Conservation (phyloP, 345 rosid genomes). For the Reutealis trisperma region DNA sequence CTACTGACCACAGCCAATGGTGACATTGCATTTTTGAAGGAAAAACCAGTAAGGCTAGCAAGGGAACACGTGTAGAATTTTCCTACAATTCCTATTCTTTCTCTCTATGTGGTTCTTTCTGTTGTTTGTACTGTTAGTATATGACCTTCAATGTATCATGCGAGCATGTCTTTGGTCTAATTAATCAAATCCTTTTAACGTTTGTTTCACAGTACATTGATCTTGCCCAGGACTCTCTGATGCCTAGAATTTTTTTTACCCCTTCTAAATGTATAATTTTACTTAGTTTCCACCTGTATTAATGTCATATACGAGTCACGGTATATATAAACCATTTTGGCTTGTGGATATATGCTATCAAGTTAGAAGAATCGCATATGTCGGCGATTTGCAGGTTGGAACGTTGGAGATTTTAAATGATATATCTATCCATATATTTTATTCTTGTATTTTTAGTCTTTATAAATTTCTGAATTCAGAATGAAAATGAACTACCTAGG, state of each 20-base stretch:
- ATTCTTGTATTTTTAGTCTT: not conserved
- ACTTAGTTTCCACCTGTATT: slow-evolving; percentile 12
- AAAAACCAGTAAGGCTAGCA: slow-evolving; percentile 68
- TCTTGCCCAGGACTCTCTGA: slow-evolving; percentile 6
- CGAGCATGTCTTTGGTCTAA: slow-evolving; percentile 4
- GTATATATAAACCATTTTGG: slow-evolving; percentile 12
- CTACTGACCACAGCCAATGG: slow-evolving; percentile 60
- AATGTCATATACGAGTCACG: slow-evolving; percentile 4
- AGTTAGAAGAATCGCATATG: slow-evolving; percentile 8
- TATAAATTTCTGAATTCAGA: not conserved
- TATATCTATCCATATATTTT: not conserved
- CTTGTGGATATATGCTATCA: slow-evolving; percentile 15
- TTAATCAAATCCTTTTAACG: slow-evolving; percentile 4
- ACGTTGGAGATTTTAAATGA: not conserved
- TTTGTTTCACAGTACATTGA: not conserved
- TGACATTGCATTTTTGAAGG: slow-evolving; percentile 63
- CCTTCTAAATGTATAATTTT: slow-evolving; percentile 11
- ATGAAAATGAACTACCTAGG: not conserved
- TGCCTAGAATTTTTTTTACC: slow-evolving; percentile 2
- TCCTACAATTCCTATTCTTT: slow-evolving; percentile 14
- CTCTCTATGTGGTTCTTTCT: slow-evolving; percentile 6
- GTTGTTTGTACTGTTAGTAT: slow-evolving; percentile 5
- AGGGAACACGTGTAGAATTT: slow-evolving; percentile 45
- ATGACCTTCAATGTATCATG: slow-evolving; percentile 12
- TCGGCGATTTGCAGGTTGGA: not conserved